Percentiles rank a stretch among this genome's conserved stretches.
Conservation (phyloP, 75 land plant genomes). For the Gnetum montanum region DNA sequence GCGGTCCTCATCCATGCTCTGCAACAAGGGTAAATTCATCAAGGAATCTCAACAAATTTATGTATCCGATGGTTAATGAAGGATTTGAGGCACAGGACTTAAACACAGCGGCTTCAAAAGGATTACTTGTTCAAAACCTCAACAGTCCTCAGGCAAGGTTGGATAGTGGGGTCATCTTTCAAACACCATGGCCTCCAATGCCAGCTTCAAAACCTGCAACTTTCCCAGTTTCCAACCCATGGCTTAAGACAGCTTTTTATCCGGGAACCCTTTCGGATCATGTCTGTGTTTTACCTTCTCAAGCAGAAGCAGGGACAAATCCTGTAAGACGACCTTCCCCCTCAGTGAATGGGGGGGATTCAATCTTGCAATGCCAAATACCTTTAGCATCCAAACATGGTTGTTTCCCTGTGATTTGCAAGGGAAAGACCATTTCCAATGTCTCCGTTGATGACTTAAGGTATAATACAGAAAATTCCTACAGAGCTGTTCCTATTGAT, state of each 20-base stretch:
- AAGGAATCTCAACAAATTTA: conserved; percentile 2
- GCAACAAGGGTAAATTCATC: not conserved
- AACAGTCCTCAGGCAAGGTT: conserved; percentile 2
- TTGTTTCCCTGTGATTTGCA: not conserved
- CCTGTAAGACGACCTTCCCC: not conserved
- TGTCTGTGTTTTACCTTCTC: no score
- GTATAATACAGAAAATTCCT: not conserved
- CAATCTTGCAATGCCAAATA: not conserved
- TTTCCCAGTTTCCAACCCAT: no score
- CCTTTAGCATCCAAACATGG: conserved; percentile 1
- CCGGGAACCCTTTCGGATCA: no score
- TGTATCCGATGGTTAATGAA: not conserved
- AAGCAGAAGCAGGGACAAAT: not conserved
- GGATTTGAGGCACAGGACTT: not conserved
- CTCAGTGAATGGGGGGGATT: not conserved
- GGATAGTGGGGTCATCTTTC: conserved; percentile 2
- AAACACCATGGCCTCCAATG: not conserved
- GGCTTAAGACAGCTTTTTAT: no score
- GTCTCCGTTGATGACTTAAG: not conserved
- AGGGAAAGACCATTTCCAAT: not conserved
- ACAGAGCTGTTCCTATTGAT: conserved; percentile 1
- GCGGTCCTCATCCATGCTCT: not conserved
- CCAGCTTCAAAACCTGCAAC: conserved; percentile 1
- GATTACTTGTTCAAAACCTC: not conserved
- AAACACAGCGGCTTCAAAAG: not conserved